Evolutionary conservation across 768 basidiomycete genomes (phyloP), one percentile per base, ranked within the genome.

Genomic region (Calocera cornea): DNA sequence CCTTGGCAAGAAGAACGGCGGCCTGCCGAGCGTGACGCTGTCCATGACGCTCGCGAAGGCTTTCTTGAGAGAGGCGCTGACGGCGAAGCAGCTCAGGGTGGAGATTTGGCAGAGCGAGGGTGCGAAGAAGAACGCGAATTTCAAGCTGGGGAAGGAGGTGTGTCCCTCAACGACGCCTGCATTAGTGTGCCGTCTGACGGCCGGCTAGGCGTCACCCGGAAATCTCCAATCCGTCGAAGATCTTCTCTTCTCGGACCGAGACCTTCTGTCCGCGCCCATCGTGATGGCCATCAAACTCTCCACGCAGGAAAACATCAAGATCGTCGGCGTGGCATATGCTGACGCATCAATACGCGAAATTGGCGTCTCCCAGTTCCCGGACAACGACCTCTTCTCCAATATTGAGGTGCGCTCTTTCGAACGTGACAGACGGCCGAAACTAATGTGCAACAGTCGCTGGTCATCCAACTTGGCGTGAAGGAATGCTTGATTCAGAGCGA

Each of bases 391-490:
- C 17, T 98, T 95, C 76, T 94, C 92, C 0, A 99, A 98, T 72
- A 87, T 89, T 1, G 95, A 99, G 82, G 95, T 92, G 68, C 44
- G 77, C 60, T 7, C 24, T 66, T 11, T 27, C 14, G 22, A 22
- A 29, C 22, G 14, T 24, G 41, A 12, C 16, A 47, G 41, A 19
- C 22, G 34, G 2, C 11, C 10, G 5, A 29, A 10, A 34, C 65
- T 19, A 5, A 36, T 63, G 49, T 31, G 36, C 67, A 29, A 8
- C 72, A 97, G 95, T 93, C 93, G 1, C 83, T 98, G 36, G 79
- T 97, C 38, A 98, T 98, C 68, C 97, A 99, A 75, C 83, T 98
- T 1, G 94, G 92, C 0, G 91, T 93, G n/a, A 98, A 98, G 75
- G 97, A 99, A 76, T 93, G 92, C 1, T 82, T 98, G 66, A 80